phyloP scores from a whole-genome alignment of 352 stramenopile species.

The Globisporangium irregulare region DNA sequence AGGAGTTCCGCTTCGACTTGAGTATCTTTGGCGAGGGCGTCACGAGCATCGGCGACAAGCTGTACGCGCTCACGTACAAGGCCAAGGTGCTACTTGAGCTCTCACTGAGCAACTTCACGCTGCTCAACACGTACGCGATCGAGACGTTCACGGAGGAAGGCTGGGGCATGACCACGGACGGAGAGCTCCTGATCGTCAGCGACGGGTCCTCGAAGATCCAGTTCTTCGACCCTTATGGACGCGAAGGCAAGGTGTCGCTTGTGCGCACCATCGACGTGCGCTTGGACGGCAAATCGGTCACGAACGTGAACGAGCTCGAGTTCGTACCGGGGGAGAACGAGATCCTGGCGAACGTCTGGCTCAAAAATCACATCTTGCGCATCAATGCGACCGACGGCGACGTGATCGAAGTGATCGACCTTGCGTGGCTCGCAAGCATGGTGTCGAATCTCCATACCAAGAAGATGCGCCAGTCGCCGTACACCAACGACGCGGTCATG shows the following conservation, averaged over 20 bases:
- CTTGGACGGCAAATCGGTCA: constrained; percentile 34
- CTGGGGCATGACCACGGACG: constrained; percentile 87
- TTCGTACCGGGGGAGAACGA: constrained; percentile 77
- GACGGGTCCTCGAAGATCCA: constrained; percentile 75
- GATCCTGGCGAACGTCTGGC: constrained; percentile 88
- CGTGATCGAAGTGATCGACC: constrained; percentile 70
- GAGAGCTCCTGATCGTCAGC: constrained; percentile 77
- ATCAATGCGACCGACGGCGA: constrained; percentile 68
- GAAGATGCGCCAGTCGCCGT: constrained; percentile 38
- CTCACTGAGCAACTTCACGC: constrained; percentile 48
- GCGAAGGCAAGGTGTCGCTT: constrained; percentile 25
- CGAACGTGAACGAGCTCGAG: constrained; percentile 86
- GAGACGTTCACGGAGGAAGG: constrained; percentile 81
- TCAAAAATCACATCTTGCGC: constrained; percentile 65
- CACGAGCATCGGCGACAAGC: constrained; percentile 59
- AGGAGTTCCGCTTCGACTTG: constrained; percentile 57
- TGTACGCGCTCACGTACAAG: constrained; percentile 86
- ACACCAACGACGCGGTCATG: constrained; percentile 73
- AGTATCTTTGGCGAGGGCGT: constrained; percentile 82
- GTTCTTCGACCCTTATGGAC: constrained; percentile 66
- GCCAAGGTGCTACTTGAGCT: constrained; percentile 58
- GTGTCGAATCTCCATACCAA: constrained; percentile 52
- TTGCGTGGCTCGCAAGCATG: constrained; percentile 60
- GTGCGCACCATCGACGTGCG: constrained; percentile 57
- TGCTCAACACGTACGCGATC: constrained; percentile 52